Conservation (phyloP, 306 rosid species). For the Gynostemma pentaphyllum region DNA sequence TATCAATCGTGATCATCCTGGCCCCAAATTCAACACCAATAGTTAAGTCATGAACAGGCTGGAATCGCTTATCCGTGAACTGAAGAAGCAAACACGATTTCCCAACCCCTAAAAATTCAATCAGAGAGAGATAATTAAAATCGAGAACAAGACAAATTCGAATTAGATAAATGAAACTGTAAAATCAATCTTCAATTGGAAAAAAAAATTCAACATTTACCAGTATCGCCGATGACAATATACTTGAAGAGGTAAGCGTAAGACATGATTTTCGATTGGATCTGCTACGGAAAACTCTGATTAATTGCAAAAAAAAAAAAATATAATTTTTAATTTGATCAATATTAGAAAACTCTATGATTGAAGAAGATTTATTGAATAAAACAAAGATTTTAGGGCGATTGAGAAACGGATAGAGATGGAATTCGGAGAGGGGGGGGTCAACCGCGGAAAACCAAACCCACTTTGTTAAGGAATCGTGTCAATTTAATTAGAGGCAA, state of each 20-base stretch:
- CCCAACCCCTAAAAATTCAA: slow-evolving; percentile 89
- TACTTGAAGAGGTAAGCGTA: slow-evolving; percentile 97
- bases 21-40: slow-evolving; percentile 99
- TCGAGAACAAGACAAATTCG: neutral
- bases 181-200: neutral
- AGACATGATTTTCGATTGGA: slow-evolving; percentile 35
- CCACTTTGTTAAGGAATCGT: too few relatives aligned
- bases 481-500: too few relatives aligned
- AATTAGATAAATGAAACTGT: neutral
- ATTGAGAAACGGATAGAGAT: too few relatives aligned
- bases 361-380: neutral
- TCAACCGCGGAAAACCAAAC: too few relatives aligned
- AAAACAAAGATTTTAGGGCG: too few relatives aligned
- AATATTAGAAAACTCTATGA: neutral
- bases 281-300: neutral
- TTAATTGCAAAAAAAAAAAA: neutral
- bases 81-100: slow-evolving; percentile 97
- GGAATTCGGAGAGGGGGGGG: too few relatives aligned
- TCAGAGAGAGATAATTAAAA: too few relatives aligned
- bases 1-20: slow-evolving; percentile 94
- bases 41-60: slow-evolving; percentile 95
- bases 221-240: slow-evolving; percentile 98
- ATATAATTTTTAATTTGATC: neutral
- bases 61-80: slow-evolving; percentile 95
- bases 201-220: slow-evolving; percentile 18